Evolutionary conservation across 805 yeast genomes (phyloP).

Genomic region (Cyberlindnera saturnus): DNA sequence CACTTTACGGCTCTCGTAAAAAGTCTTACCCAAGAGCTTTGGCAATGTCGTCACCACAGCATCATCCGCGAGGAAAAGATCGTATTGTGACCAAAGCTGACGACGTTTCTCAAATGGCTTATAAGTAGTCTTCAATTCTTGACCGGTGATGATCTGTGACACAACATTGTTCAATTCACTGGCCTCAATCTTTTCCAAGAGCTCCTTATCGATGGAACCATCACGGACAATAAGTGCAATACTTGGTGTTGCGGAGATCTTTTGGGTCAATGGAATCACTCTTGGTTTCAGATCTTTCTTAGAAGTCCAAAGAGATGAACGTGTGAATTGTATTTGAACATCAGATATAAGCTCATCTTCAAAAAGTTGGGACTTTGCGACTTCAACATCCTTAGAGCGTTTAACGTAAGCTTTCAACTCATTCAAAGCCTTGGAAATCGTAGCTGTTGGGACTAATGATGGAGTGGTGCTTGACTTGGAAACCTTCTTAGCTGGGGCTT

Average conservation of each 20-base stretch:
- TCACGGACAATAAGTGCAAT: conserved; percentile 72
- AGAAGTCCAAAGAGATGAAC: conserved; percentile 57
- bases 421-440: conserved; percentile 45
- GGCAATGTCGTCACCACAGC: conserved; percentile 77
- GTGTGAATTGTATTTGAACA: conserved; percentile 56
- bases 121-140: conserved; percentile 76
- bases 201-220: conserved; percentile 32
- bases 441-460: conserved; percentile 22
- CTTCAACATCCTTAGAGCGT: conserved; percentile 29
- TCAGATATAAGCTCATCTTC: conserved; percentile 43
- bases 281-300: conserved; percentile 39
- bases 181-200: conserved; percentile 22
- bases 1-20: conserved; percentile 55
- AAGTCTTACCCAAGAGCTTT: conserved; percentile 72
- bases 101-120: conserved; percentile 88
- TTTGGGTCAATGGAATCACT: conserved; percentile 34
- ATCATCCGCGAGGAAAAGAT: conserved; percentile 81
- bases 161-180: conserved; percentile 25
- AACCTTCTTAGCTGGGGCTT: conserved; percentile 6
- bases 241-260: conserved; percentile 34
- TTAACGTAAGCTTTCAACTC: conserved; percentile 59
- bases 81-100: conserved; percentile 60
- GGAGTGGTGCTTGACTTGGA: neutral
- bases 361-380: conserved; percentile 41
- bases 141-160: conserved; percentile 56